Evolutionary conservation across 495 filamentous ascomycete genomes (phyloP).

Genomic region (Cairneyella variabilis): DNA sequence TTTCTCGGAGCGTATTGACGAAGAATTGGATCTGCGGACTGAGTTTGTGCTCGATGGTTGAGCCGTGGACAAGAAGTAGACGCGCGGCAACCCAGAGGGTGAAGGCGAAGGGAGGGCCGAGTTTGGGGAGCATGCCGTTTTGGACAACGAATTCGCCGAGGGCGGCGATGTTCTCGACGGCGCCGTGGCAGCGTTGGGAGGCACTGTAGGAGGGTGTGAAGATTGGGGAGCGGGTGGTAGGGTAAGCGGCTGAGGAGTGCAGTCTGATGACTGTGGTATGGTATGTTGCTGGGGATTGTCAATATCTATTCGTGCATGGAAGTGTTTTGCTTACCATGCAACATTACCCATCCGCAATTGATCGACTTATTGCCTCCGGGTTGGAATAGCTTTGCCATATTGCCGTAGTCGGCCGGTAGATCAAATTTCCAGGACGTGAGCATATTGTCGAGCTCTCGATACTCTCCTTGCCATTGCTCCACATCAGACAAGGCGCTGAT

Average conservation of each 20-base stretch:
- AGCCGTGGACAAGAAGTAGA: constrained; percentile 79
- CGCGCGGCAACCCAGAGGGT: constrained; percentile 90
- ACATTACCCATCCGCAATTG: constrained; percentile 83
- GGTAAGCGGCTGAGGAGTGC: constrained; percentile 90
- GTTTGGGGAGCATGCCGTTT: constrained; percentile 68
- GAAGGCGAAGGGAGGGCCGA: constrained; percentile 86
- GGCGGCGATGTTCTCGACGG: constrained; percentile 78
- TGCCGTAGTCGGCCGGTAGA: constrained; percentile 75
- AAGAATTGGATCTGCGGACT: constrained; percentile 74
- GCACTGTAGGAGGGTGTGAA: constrained; percentile 84
- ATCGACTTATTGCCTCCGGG: constrained; percentile 58
- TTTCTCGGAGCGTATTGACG: constrained; percentile 71
- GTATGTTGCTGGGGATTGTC: constrained; percentile 26
- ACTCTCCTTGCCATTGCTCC: constrained; percentile 82
- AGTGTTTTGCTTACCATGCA: constrained; percentile 70
- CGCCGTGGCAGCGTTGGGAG: constrained; percentile 71
- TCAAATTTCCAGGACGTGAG: constrained; percentile 79
- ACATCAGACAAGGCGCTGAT: constrained; percentile 80
- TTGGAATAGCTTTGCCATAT: constrained; percentile 69
- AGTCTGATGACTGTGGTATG: constrained; percentile 78
- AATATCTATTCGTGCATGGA: constrained; percentile 34
- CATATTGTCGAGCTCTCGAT: constrained; percentile 75
- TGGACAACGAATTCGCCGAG: constrained; percentile 70
- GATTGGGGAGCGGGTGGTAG: constrained; percentile 77
- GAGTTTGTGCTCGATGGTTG: constrained; percentile 77